phyloP scores from a whole-genome alignment of 2,329 filamentous ascomycete genomes.

The Chaetomiaceae sp. region DNA sequence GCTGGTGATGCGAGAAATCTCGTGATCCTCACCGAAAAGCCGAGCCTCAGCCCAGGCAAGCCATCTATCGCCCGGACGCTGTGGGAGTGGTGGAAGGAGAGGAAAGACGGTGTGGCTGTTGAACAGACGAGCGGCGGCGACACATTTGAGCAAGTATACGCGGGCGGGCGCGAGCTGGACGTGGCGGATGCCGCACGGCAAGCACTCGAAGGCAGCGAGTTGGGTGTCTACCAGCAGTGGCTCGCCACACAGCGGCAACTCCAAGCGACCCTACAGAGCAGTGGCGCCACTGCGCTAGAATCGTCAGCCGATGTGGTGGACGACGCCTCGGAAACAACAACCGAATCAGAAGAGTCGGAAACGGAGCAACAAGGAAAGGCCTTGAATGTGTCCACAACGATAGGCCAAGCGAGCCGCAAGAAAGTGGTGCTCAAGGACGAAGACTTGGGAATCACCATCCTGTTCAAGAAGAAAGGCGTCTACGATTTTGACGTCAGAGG shows the following conservation, averaged over 20 bases:
- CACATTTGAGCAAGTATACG: conserved; percentile 62
- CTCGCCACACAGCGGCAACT: conserved; percentile 82
- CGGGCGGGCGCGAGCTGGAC: conserved; percentile 58
- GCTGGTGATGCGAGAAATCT: conserved; percentile 76
- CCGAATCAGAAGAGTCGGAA: conserved; percentile 83
- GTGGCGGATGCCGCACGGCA: conserved; percentile 58
- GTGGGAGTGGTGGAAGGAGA: conserved; percentile 75
- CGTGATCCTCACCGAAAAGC: conserved; percentile 78
- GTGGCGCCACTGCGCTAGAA: conserved; percentile 64
- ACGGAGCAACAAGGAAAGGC: conserved; percentile 87
- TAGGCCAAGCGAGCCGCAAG: conserved; percentile 78
- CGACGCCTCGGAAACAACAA: conserved; percentile 80
- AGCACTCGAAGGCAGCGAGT: conserved; percentile 69
- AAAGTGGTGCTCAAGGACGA: conserved; percentile 84
- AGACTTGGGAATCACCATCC: conserved; percentile 85
- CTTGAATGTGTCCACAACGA: conserved; percentile 78
- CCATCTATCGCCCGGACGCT: conserved; percentile 67
- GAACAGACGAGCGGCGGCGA: conserved; percentile 54
- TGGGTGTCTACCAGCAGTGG: conserved; percentile 84
- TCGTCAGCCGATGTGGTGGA: conserved; percentile 69
- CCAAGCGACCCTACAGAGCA: conserved; percentile 71
- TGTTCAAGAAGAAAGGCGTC: conserved; percentile 83
- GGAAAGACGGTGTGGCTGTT: conserved; percentile 57
- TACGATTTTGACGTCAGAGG: conserved; percentile 89
- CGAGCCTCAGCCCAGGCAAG: conserved; percentile 42